Base-by-base conservation (phyloP, 345 rosid species). In the Pugionium cornutum region DNA sequence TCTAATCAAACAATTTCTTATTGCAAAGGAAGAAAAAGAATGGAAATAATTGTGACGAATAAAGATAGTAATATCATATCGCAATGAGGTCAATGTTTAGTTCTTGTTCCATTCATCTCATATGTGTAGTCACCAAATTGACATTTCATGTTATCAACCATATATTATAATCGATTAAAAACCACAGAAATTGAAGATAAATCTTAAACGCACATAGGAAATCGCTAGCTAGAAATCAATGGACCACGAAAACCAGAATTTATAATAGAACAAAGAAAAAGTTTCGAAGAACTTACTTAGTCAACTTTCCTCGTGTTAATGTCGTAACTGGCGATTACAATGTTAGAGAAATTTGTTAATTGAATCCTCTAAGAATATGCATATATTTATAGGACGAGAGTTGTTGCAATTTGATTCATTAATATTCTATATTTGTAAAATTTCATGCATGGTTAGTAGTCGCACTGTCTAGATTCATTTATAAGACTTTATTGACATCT, bases 381-480 rank as follows among this genome's bases (percentile, higher is more conserved):
- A 18, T 18, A 10, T 34, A 42, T 59, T 34, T 69, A 53, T 61
- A 53, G 47, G 55, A 53, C 2, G 18, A 1, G 34, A 68, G 35
- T 31, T 25, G 66, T 42, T 60, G 25, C 34, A 10, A 43, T 47
- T 61, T 61, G 34, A 44, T 52, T 60, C 54, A 18, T 18, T 18
- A 4, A 43, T 60, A 4, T 52, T 53, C 67, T 60, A 69, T 43
- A 43, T 61, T 60, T 61, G 3, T 35, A 45, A 9, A n/a, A 18
- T 29, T 57, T 4, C 45, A 66, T n/a, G 31, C 54, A 34, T 55
- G 54, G 36, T 66, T 35, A 28, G 18, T 34, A 43, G 9, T 26
- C 29, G 11, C 28, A 46, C 8, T 11, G 71, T 56, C 72, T 57
- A 67, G 64, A 49, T 57, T 67, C 72, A 57, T 47, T 18, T n/a